These are phyloP conservation scores for Rhizophagus clarus DNA, from an alignment of 192 early-diverging fungal species.

Conservation along the genomic window DNA sequence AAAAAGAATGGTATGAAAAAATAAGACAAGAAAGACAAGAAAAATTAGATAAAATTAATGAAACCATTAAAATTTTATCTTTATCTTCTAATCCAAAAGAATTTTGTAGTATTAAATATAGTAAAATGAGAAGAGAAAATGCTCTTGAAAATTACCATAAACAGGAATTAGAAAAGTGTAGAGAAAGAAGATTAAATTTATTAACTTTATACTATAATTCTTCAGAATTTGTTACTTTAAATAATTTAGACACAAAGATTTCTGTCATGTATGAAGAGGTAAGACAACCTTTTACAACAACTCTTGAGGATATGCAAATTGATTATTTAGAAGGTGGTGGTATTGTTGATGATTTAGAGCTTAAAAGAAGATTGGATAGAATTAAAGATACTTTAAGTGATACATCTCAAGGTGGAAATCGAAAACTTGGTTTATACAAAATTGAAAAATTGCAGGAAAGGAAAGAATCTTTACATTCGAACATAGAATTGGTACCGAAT, in stretches of 20 bases:
- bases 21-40: too few relatives aligned
- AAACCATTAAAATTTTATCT: background rate
- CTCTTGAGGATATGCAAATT: slow-evolving; percentile 24
- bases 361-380: slow-evolving; percentile 5
- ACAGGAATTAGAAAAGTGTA: background rate
- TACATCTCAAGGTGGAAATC: background rate
- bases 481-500: background rate
- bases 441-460: background rate
- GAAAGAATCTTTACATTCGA: background rate
- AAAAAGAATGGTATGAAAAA: too few relatives aligned
- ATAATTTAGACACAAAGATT: slow-evolving; percentile 18
- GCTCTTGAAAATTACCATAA: background rate
- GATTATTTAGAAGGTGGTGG: slow-evolving; percentile 5
- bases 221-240: slow-evolving; percentile 17
- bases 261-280: background rate
- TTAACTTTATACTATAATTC: slow-evolving; percentile 9
- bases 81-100: background rate
- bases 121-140: background rate
- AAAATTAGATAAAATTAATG: background rate
- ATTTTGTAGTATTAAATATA: background rate
- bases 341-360: background rate
- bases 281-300: background rate
- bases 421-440: background rate
- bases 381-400: slow-evolving; percentile 5
- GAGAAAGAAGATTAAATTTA: background rate